A percentile compares a stretch with the other conserved stretches of the same genome.
phyloP scores from a whole-genome alignment of 2,329 filamentous ascomycete genomes.

The Mariannaea elegans region DNA sequence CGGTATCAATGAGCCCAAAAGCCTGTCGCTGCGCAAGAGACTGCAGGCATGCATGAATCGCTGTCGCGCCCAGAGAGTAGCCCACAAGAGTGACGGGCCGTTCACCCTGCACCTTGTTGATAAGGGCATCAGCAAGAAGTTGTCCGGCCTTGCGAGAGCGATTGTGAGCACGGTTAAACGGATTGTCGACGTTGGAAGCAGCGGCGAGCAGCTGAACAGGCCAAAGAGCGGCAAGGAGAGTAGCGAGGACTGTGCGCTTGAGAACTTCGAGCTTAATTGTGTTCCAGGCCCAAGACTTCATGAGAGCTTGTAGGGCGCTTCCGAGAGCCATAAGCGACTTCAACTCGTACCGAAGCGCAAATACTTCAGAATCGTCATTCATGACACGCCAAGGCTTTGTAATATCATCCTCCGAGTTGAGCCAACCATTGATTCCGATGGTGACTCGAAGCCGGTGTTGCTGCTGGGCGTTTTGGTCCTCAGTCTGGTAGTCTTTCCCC shows the following conservation, averaged over 20 bases:
- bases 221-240: constrained; percentile 74
- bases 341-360: constrained; percentile 86
- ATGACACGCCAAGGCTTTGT: constrained; percentile 82
- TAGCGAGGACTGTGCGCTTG: constrained; percentile 74
- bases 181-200: constrained; percentile 79
- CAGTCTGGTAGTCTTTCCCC: constrained; percentile 40
- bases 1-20: constrained; percentile 85
- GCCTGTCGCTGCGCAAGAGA: constrained; percentile 79
- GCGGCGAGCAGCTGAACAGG: constrained; percentile 73
- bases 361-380: constrained; percentile 76
- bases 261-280: constrained; percentile 79
- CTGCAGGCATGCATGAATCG: constrained; percentile 84
- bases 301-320: constrained; percentile 74
- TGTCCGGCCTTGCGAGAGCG: constrained; percentile 82
- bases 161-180: constrained; percentile 79
- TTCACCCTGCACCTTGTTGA: constrained; percentile 84
- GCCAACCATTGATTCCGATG: constrained; percentile 89
- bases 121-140: constrained; percentile 82
- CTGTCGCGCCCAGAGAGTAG: constrained; percentile 81
- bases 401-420: constrained; percentile 78
- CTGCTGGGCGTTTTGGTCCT: constrained; percentile 37
- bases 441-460: constrained; percentile 75
- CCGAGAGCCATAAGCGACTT: constrained; percentile 80
- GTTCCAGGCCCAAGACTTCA: constrained; percentile 79
- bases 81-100: constrained; percentile 82